Percentiles rank a stretch among this genome's conserved stretches.
phyloP scores from a whole-genome alignment of 257 asterid genomes.

The Jacaranda mimosifolia region DNA sequence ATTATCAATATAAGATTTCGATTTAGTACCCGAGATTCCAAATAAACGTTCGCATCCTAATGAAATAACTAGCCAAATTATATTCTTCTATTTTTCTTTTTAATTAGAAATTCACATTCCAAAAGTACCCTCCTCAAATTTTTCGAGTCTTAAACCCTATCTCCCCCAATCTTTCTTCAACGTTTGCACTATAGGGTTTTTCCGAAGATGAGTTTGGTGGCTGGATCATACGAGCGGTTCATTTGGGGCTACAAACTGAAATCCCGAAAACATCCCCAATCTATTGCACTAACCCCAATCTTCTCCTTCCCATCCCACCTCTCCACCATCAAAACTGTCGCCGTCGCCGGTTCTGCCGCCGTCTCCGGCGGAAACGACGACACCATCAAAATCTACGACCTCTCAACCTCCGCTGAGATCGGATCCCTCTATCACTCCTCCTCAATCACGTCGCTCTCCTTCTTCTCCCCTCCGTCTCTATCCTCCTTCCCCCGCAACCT shows the following conservation, averaged over 20 bases:
- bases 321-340: conserved; percentile 88
- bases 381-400: conserved; percentile 93
- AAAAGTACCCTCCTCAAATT: background rate
- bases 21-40: too few relatives aligned
- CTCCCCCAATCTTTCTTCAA: background rate
- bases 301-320: conserved; percentile 98
- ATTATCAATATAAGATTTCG: too few relatives aligned
- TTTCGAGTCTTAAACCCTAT: conserved; percentile 4
- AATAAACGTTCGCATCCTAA: too few relatives aligned
- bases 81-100: too few relatives aligned
- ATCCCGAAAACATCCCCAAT: conserved; percentile 44
- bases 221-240: conserved; percentile 97
- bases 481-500: conserved; percentile 81
- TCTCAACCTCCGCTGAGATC: conserved; percentile 76
- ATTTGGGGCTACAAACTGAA: conserved; percentile 88
- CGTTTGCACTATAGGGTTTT: background rate
- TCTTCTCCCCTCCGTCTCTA: conserved; percentile 71
- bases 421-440: conserved; percentile 82
- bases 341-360: conserved; percentile 82
- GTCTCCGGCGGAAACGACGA: conserved; percentile 95
- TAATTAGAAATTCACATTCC: too few relatives aligned
- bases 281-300: conserved; percentile 57
- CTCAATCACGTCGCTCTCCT: conserved; percentile 77
- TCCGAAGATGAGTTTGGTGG: conserved; percentile 70
- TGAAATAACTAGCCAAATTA: too few relatives aligned